Conservation (phyloP, 495 filamentous ascomycete genomes). For the Trichoderma parareesei region DNA sequence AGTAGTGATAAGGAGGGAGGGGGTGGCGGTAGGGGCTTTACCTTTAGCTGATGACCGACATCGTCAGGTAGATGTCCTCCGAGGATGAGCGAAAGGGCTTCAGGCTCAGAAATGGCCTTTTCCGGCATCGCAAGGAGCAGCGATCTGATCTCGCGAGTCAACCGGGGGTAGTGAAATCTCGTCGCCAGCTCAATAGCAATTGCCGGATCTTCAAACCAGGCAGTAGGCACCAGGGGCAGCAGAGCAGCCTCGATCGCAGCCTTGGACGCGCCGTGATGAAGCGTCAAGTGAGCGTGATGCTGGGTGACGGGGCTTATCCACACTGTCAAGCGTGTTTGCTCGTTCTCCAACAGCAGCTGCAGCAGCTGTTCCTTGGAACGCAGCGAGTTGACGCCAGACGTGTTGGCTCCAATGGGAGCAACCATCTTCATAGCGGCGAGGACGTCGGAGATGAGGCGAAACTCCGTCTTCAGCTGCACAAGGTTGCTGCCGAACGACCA, state of each 20-base stretch:
- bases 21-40: constrained; percentile 22
- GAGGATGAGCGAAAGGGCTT: constrained; percentile 74
- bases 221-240: constrained; percentile 59
- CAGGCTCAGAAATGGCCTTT: constrained; percentile 67
- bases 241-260: constrained; percentile 48
- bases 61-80: constrained; percentile 67
- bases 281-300: constrained; percentile 23
- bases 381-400: constrained; percentile 52
- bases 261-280: constrained; percentile 28
- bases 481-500: constrained; percentile 97
- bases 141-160: constrained; percentile 68
- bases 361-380: constrained; percentile 75
- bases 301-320: constrained; percentile 85
- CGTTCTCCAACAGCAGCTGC: constrained; percentile 70
- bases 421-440: constrained; percentile 50
- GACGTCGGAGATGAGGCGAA: constrained; percentile 72
- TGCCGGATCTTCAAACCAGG: constrained; percentile 76
- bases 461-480: constrained; percentile 87
- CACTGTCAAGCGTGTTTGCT: constrained; percentile 72
- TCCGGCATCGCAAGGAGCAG: constrained; percentile 74
- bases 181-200: constrained; percentile 73
- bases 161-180: constrained; percentile 66
- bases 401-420: constrained; percentile 46
- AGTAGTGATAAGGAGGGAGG: not conserved
- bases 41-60: constrained; percentile 78